Conservation (phyloP, 169 alveolate species). For the Plasmodium coatneyi region DNA sequence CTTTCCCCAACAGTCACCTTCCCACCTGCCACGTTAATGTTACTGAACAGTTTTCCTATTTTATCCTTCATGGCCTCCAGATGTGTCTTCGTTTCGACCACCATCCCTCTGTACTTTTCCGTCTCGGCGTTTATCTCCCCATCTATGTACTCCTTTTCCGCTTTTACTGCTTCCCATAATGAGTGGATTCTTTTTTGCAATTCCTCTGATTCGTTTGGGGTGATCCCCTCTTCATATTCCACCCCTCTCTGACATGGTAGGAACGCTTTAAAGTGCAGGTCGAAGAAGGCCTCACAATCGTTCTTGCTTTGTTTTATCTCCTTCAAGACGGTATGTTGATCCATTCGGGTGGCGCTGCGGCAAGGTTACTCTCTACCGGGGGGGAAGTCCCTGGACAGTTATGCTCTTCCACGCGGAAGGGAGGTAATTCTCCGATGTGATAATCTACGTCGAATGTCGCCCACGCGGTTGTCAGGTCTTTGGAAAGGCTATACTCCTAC, state of each 20-base stretch:
- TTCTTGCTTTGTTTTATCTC: background rate
- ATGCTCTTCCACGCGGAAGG: background rate
- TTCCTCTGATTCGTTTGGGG: background rate
- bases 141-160: slow-evolving; percentile 1
- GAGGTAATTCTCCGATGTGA: background rate
- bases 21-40: background rate
- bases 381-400: background rate
- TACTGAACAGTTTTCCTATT: background rate
- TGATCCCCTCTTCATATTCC: background rate
- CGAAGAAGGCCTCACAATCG: slow-evolving; percentile 4
- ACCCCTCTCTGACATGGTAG: background rate
- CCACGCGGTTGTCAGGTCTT: background rate
- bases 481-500: background rate
- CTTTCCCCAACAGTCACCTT: background rate
- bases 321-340: background rate
- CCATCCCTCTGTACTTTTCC: slow-evolving; percentile 3
- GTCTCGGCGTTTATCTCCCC: slow-evolving; percentile 26
- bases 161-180: background rate
- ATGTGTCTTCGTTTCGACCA: background rate
- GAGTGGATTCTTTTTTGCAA: background rate
- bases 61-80: background rate
- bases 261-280: slow-evolving; percentile 7
- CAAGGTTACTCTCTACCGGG: background rate
- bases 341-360: slow-evolving; percentile 2
- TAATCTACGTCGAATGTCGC: too few species aligned